Conservation (phyloP, 805 yeast genomes). For the Hanseniaspora guilliermondii region DNA sequence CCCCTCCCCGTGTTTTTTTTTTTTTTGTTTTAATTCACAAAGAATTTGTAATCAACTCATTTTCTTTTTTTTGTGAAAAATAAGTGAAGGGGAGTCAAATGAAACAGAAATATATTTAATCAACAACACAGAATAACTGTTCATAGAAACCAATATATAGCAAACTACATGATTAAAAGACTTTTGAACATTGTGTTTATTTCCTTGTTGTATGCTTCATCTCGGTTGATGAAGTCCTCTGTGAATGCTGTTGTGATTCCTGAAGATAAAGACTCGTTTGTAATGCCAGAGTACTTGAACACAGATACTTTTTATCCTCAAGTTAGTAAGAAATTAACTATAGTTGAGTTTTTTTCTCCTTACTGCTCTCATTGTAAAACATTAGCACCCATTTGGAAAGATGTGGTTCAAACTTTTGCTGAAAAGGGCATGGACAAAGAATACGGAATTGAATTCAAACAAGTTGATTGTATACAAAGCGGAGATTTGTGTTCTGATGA, state of each 20-base stretch:
- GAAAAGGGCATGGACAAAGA: constrained; percentile 25
- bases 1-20: too few relatives aligned
- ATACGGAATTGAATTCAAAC: constrained; percentile 41
- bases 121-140: too few relatives aligned
- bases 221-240: not conserved
- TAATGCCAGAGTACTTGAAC: constrained; percentile 29
- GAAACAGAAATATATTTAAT: too few relatives aligned
- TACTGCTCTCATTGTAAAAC: constrained; percentile 71
- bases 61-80: too few relatives aligned
- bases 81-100: too few relatives aligned
- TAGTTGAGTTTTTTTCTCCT: constrained; percentile 85
- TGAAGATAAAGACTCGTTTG: constrained; percentile 1
- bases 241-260: not conserved
- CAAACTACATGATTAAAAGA: too few relatives aligned
- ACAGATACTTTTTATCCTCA: constrained; percentile 38
- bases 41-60: too few relatives aligned
- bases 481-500: constrained; percentile 76
- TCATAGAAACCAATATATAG: too few relatives aligned
- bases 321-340: constrained; percentile 44
- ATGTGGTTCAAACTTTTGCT: constrained; percentile 41
- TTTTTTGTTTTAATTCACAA: too few relatives aligned
- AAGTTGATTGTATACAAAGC: constrained; percentile 73
- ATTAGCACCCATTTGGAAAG: constrained; percentile 74
- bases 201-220: not conserved
- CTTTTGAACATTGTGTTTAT: not conserved